Evolutionary conservation across 2,329 filamentous ascomycete species (phyloP).

Genomic region (Arthroderma sp.): DNA sequence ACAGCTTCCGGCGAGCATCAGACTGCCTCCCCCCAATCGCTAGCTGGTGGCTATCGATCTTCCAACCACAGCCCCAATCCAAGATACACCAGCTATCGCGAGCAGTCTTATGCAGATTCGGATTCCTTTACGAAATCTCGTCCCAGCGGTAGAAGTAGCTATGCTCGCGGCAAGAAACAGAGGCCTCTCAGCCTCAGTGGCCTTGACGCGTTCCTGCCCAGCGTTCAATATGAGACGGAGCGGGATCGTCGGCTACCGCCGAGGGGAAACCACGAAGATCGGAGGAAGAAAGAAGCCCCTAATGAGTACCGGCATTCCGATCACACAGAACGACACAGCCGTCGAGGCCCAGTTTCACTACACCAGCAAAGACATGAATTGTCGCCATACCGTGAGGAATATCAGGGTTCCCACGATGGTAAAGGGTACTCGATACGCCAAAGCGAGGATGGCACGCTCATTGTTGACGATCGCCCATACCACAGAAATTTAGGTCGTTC

Average conservation of each 20-base stretch:
- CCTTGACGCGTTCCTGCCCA: constrained; percentile 20
- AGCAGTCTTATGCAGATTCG: constrained; percentile 36
- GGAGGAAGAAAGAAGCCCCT: not conserved
- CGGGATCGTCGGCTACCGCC: not conserved
- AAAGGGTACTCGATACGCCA: constrained; percentile 12
- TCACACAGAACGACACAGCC: constrained; percentile 18
- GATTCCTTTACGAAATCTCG: constrained; percentile 18
- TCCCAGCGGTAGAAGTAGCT: constrained; percentile 9
- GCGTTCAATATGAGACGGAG: constrained; percentile 5
- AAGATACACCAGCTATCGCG: constrained; percentile 33
- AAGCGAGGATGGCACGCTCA: constrained; percentile 1
- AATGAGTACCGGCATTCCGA: not conserved
- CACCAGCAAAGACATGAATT: constrained; percentile 37
- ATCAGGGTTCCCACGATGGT: constrained; percentile 31
- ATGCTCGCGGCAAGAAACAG: constrained; percentile 11
- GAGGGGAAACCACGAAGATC: not conserved
- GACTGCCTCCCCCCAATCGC: too few relatives aligned
- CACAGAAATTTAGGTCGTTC: not conserved
- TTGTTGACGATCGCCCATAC: constrained; percentile 5
- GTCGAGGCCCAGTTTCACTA: constrained; percentile 31
- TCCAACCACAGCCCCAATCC: too few relatives aligned
- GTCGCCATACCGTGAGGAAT: constrained; percentile 30
- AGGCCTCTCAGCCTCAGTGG: constrained; percentile 29
- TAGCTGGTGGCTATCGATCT: too few relatives aligned
- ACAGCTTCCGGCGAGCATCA: too few relatives aligned